Percentiles rank a stretch among this genome's conserved stretches.
Evolutionary conservation across 2,329 filamentous ascomycete species (phyloP).

Genomic region (Macrophomina phaseolina): DNA sequence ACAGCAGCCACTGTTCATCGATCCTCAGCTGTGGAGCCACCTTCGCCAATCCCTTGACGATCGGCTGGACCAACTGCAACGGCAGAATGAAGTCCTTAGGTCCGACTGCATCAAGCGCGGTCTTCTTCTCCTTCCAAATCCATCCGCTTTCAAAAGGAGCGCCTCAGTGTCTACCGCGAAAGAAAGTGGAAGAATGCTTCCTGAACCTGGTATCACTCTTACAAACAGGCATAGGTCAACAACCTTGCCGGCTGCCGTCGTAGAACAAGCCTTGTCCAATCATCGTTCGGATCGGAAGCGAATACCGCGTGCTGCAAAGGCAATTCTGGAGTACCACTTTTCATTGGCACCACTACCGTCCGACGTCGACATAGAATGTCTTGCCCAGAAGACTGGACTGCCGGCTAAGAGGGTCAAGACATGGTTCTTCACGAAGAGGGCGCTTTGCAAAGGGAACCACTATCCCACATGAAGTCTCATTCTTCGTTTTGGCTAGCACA

Average conservation of each 20-base stretch:
- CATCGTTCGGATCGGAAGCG: constrained; percentile 11
- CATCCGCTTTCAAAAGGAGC: constrained; percentile 10
- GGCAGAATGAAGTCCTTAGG: background rate
- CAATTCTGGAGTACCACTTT: constrained; percentile 19
- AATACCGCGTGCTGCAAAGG: constrained; percentile 9
- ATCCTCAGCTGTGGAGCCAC: constrained; percentile 13
- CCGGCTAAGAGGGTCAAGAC: background rate
- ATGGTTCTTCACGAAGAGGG: constrained; percentile 14
- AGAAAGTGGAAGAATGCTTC: background rate
- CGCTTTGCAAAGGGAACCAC: background rate
- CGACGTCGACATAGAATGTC: background rate
- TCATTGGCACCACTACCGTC: background rate
- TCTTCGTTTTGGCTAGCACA: no score
- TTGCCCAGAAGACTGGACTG: constrained; percentile 1
- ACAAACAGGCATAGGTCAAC: constrained; percentile 5
- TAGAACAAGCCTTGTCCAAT: constrained; percentile 9
- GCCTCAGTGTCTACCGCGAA: background rate
- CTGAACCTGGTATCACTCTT: background rate
- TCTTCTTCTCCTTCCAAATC: constrained; percentile 12
- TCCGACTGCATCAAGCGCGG: constrained; percentile 17
- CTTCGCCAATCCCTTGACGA: constrained; percentile 14
- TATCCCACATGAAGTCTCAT: background rate
- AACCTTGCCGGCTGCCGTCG: background rate
- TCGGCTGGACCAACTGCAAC: background rate
- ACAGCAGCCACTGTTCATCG: constrained; percentile 18